A percentile compares a stretch with the other conserved stretches of the same genome.
Conservation (phyloP, 257 asterid genomes). For the Cynanchum wilfordii region DNA sequence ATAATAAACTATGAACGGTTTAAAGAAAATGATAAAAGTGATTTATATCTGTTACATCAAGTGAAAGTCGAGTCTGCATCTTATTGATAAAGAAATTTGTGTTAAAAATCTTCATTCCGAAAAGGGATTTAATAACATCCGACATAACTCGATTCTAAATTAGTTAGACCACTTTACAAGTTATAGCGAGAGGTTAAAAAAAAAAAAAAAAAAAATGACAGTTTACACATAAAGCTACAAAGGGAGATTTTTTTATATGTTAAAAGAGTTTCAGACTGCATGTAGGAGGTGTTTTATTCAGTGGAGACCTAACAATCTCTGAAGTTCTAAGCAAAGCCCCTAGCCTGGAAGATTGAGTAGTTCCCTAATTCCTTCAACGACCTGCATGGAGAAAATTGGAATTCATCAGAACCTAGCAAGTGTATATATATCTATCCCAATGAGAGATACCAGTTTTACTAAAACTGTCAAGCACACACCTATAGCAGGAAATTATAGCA, state of each 20-base stretch:
- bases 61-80: too few species aligned
- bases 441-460: neutral
- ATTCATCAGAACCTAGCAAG: slow-evolving; percentile 3
- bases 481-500: neutral
- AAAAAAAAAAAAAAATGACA: too few species aligned
- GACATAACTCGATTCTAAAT: too few species aligned
- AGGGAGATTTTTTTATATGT: neutral
- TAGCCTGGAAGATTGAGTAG: slow-evolving; percentile 50
- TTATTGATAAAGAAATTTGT: too few species aligned
- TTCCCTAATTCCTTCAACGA: slow-evolving; percentile 69
- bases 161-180: too few species aligned
- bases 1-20: neutral
- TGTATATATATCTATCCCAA: neutral
- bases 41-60: too few species aligned
- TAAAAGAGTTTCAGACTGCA: neutral
- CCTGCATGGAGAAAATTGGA: slow-evolving; percentile 43
- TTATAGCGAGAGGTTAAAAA: too few species aligned
- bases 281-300: neutral
- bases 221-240: neutral
- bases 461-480: neutral
- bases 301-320: neutral
- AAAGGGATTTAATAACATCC: too few species aligned
- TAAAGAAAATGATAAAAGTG: too few species aligned
- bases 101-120: too few species aligned
- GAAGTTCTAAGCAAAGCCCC: slow-evolving; percentile 6